Evolutionary conservation across 2,329 filamentous ascomycete species (phyloP), one percentile per base, ranked within the genome.

Genomic region (Pseudogymnoascus sp.): DNA sequence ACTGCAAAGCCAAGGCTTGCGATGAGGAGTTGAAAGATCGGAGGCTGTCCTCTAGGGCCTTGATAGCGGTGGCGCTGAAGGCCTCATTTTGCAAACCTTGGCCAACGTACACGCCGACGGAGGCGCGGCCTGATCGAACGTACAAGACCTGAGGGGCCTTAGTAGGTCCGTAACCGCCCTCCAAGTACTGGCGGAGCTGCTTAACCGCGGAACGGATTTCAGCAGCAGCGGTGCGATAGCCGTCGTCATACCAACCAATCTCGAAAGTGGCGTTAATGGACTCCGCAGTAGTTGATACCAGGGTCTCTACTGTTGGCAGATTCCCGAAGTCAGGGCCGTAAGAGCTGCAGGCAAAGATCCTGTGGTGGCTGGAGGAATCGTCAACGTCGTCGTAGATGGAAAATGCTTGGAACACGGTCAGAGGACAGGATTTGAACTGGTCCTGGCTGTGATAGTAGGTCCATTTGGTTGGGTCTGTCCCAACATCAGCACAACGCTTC

Each of bases 21-120:
- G 68, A 64, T n/a, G 64, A 62, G 56, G 67, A 60, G 33, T 68
- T 60, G 45, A 55, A 12, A 26, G 57, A 62, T 28, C 61, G 61
- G 15, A 69, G 62, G 37, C 62, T 66, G 39, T 35, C 58, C 15
- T 65, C 59, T 6, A 63, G 48, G 18, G 61, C 57, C 8, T 63
- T 30, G 6, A 65, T 59, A 1, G 19, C 65, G 61, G 21, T 60
- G 35, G 2, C 38, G 18, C 5, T 61, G 35, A 9, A 57, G 57
- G 21, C 60, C 39, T 60, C 62, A 58, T 57, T 63, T 58, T 64
- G 63, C 28, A 68, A 57, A 8, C 65, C 64, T 61, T 65, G 66
- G 62, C 73, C 72, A n/a, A 74, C 68, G 60, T 74, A 74, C 41
- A 74, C 34, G 48, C 73, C 72, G 19, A 72, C 60, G 10, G 67